Evolutionary conservation across 129 eudicot genomes (phyloP).

Genomic region (Escallonia herrerae): DNA sequence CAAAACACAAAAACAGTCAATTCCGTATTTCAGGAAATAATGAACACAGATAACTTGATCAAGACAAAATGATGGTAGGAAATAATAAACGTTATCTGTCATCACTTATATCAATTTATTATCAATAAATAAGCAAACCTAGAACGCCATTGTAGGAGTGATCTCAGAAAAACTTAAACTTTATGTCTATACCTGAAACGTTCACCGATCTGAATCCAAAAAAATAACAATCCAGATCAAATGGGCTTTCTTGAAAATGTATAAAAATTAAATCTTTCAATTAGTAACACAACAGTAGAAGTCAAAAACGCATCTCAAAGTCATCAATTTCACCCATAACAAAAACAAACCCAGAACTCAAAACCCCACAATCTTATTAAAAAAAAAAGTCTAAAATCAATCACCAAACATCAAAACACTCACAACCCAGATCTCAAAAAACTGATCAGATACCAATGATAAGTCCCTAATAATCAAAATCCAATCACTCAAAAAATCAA

Average conservation of each 20-base stretch:
- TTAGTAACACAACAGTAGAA: neutral
- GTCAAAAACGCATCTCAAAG: slow-evolving; percentile 3
- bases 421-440: slow-evolving; percentile 42
- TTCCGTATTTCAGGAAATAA: neutral
- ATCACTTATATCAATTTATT: slow-evolving; percentile 2
- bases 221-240: slow-evolving; percentile 2
- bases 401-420: slow-evolving; percentile 1
- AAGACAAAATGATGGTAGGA: neutral
- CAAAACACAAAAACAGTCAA: slow-evolving; percentile 13
- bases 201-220: neutral
- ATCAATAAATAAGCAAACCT: slow-evolving; percentile 1
- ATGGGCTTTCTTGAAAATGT: slow-evolving; percentile 1
- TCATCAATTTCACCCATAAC: neutral
- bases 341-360: slow-evolving; percentile 12
- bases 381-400: slow-evolving; percentile 26
- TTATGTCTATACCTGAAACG: neutral
- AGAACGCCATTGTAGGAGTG: neutral
- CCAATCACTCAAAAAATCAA: slow-evolving; percentile 5
- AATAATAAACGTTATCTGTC: neutral
- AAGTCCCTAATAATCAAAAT: slow-evolving; percentile 8
- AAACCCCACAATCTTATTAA: slow-evolving; percentile 17
- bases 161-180: neutral
- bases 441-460: slow-evolving; percentile 21
- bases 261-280: slow-evolving; percentile 1
- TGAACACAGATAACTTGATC: neutral